phyloP scores from a whole-genome alignment of 352 stramenopile species.

The Phytophthora rubi region DNA sequence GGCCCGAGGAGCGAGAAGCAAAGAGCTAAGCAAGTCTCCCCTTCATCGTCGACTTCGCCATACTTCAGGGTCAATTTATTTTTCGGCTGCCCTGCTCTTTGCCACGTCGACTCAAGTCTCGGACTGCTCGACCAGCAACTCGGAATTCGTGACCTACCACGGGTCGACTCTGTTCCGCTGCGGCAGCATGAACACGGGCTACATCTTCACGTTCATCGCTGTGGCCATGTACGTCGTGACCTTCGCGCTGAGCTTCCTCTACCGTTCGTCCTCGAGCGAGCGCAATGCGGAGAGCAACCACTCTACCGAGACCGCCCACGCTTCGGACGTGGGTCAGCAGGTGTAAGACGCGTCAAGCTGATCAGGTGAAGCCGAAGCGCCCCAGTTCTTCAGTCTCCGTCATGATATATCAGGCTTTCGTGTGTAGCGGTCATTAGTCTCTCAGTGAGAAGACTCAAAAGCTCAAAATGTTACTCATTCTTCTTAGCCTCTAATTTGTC shows the following conservation, averaged over 20 bases:
- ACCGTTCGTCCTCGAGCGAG: constrained; percentile 25
- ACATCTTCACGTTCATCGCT: constrained; percentile 50
- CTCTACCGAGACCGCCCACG: constrained; percentile 19
- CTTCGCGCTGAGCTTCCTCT: constrained; percentile 42
- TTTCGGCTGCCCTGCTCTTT: too few relatives aligned
- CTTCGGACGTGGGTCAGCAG: constrained; percentile 26
- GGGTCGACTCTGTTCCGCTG: constrained; percentile 48
- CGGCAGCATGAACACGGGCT: constrained; percentile 46
- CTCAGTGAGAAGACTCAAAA: too few relatives aligned
- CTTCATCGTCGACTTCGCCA: too few relatives aligned
- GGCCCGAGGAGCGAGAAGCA: too few relatives aligned
- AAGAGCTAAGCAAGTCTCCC: too few relatives aligned
- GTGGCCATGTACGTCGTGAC: constrained; percentile 42
- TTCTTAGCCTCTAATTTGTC: too few relatives aligned
- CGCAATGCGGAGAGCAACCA: constrained; percentile 29
- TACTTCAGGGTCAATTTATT: too few relatives aligned
- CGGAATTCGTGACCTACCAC: constrained; percentile 39
- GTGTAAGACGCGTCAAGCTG: constrained; percentile 19
- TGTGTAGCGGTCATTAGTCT: not conserved
- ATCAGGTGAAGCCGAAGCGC: not conserved
- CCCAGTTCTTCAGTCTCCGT: not conserved
- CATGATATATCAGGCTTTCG: not conserved
- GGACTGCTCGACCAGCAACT: constrained; percentile 46
- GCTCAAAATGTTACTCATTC: too few relatives aligned
- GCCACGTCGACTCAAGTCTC: constrained; percentile 39